Base-by-base conservation (phyloP, 768 basidiomycete genomes). In the Trametes gibbosa region DNA sequence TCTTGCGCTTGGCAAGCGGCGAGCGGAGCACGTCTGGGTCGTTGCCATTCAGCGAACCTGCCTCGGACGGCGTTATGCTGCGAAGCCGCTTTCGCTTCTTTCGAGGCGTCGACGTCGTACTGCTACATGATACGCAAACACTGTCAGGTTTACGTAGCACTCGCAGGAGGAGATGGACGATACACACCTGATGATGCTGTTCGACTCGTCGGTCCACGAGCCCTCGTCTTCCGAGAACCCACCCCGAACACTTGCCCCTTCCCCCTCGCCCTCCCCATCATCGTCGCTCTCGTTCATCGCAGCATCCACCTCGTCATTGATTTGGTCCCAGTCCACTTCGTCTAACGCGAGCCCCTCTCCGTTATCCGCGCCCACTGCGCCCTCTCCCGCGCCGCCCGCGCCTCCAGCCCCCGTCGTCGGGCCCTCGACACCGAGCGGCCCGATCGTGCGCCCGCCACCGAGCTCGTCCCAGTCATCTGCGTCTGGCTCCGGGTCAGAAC, bases 261-360 rank as follows among this genome's bases (percentile, higher is more conserved):
- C 85, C 62, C 85, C 86, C 76, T 90, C 89, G 62, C 85, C 92
- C 61, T 93, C 91, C 37, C 82, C 81, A 32, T 84, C 83, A 53
- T 87, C 86, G 59, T 89, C 85, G 63, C 85, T 86, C 76, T 90
- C 89, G 63, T 86, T 87, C 83, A 95, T 84, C 39, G 90, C 87
- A 42, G 87, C 92, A 60, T 93, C 91, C 35, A 95, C 87, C 68
- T 95, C 95, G 59, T 88, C 84, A 68, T 91, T 90, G 65, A 92
- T 87, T 65, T 86, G 87, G 64, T 85, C 83, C 88, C 92, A 93
- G 69, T 92, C 81, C 56, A 92, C 85, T 46, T 84, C 84, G 58
- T 74, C 79, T 57, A 86, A 75, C 69, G 82, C 81, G 47, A 87
- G 64, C 52, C 53, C 47, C 19, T 65, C 23, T 37, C 68, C 74